Percentiles rank a stretch among this genome's conserved stretches.
Conservation (phyloP, 1,284 basidiomycete species). For the Ustilago curta region DNA sequence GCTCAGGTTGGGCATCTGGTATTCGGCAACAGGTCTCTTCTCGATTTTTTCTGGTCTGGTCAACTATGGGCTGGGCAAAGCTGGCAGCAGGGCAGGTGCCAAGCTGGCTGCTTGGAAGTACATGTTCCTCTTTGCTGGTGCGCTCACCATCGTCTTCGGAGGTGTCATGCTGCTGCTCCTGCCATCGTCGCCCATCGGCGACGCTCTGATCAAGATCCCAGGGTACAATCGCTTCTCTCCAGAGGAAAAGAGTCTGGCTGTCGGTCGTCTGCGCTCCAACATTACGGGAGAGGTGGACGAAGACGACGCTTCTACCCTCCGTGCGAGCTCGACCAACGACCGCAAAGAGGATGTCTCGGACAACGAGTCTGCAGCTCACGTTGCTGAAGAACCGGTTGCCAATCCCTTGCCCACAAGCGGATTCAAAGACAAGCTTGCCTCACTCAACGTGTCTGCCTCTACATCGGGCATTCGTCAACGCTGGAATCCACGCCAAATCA, state of each 20-base stretch:
- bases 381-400: constrained; percentile 1
- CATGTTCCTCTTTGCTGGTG: constrained; percentile 73
- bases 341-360: constrained; percentile 20
- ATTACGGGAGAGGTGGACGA: constrained; percentile 69
- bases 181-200: constrained; percentile 70
- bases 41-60: constrained; percentile 71
- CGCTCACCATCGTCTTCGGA: constrained; percentile 71
- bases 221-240: constrained; percentile 56
- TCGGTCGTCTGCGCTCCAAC: constrained; percentile 67
- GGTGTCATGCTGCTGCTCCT: constrained; percentile 70
- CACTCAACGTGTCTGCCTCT: constrained; percentile 42
- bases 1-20: constrained; percentile 71
- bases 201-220: constrained; percentile 45
- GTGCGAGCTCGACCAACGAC: constrained; percentile 17
- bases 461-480: constrained; percentile 39
- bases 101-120: constrained; percentile 72
- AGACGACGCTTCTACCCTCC: constrained; percentile 35
- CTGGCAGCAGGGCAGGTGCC: constrained; percentile 62
- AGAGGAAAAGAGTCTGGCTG: constrained; percentile 62
- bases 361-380: constrained; percentile 3
- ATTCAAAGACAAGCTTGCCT: constrained; percentile 35
- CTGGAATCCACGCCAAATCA: constrained; percentile 70
- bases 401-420: constrained; percentile 26
- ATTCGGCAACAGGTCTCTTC: constrained; percentile 72
- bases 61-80: constrained; percentile 72